phyloP scores from a whole-genome alignment of 2,329 filamentous ascomycete genomes.

The Epichloe glyceriae region DNA sequence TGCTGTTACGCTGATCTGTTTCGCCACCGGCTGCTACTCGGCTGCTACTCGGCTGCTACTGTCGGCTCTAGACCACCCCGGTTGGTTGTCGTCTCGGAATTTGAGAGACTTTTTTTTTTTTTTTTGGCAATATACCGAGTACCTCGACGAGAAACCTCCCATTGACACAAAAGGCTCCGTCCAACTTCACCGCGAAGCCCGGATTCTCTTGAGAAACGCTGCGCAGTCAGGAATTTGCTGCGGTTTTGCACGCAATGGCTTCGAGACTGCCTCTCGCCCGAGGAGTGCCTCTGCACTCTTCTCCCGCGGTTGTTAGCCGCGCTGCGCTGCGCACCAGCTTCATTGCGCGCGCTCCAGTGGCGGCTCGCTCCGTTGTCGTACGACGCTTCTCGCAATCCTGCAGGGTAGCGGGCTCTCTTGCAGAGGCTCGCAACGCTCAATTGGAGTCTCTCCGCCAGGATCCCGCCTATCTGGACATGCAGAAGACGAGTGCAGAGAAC shows the following conservation, averaged over 20 bases:
- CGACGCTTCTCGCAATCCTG: constrained; percentile 10
- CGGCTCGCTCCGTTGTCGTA: neutral
- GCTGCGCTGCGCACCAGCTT: neutral
- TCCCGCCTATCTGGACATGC: constrained; percentile 13
- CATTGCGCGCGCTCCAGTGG: constrained; percentile 6
- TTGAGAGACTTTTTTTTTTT: no score
- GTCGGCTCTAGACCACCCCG: neutral
- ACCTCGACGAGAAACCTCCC: neutral
- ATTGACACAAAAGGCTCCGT: neutral
- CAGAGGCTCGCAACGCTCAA: constrained; percentile 5
- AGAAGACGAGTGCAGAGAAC: constrained; percentile 9
- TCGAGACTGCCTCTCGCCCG: constrained; percentile 14
- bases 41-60: neutral
- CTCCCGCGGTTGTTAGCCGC: constrained; percentile 7
- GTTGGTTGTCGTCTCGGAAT: neutral
- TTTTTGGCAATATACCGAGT: no score
- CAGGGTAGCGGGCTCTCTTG: constrained; percentile 5
- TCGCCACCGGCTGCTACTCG: neutral
- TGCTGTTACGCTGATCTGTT: neutral
- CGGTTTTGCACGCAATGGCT: constrained; percentile 11
- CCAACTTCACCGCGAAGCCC: neutral
- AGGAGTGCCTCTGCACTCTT: constrained; percentile 11
- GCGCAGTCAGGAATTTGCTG: neutral
- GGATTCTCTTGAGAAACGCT: neutral
- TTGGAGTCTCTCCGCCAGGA: constrained; percentile 10